Conservation (phyloP, 192 early-diverging fungal species). For the Globomyces pollinis-pini region DNA sequence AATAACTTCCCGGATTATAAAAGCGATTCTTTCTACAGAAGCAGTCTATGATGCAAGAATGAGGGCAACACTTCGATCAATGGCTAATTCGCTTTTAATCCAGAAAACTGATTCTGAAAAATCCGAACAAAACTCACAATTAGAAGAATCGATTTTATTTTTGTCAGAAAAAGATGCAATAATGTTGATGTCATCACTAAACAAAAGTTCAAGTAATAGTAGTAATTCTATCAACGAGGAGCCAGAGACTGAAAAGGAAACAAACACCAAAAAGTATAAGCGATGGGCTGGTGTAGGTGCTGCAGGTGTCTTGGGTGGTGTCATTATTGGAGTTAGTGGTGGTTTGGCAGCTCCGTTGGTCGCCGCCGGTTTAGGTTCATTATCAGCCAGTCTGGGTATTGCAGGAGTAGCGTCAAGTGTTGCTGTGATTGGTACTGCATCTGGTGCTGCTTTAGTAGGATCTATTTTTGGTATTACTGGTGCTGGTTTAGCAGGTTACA, state of each 20-base stretch:
- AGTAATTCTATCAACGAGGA: neutral
- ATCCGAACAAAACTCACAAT: neutral
- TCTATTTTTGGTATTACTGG: constrained; percentile 26
- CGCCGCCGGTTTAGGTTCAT: constrained; percentile 19
- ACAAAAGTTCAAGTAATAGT: neutral
- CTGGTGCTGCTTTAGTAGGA: constrained; percentile 29
- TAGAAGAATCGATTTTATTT: neutral
- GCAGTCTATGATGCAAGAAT: neutral
- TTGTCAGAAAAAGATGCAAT: neutral
- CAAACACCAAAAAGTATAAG: constrained; percentile 1
- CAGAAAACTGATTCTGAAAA: neutral
- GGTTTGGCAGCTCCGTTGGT: constrained; percentile 32
- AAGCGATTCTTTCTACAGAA: neutral
- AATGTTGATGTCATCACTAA: too few relatives aligned
- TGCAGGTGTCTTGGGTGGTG: constrained; percentile 24
- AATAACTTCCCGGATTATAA: too few relatives aligned
- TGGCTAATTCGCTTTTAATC: neutral
- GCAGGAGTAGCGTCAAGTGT: constrained; percentile 11
- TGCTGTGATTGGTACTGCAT: constrained; percentile 13
- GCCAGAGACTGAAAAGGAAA: neutral
- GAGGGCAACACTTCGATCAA: neutral
- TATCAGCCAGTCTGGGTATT: constrained; percentile 16
- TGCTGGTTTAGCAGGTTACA: constrained; percentile 29
- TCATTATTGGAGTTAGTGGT: constrained; percentile 28
- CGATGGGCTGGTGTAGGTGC: constrained; percentile 20